A percentile compares a stretch with the other conserved stretches of the same genome.
Evolutionary conservation across 768 basidiomycete species (phyloP).

Genomic region (Peribolospora kevripleyi): DNA sequence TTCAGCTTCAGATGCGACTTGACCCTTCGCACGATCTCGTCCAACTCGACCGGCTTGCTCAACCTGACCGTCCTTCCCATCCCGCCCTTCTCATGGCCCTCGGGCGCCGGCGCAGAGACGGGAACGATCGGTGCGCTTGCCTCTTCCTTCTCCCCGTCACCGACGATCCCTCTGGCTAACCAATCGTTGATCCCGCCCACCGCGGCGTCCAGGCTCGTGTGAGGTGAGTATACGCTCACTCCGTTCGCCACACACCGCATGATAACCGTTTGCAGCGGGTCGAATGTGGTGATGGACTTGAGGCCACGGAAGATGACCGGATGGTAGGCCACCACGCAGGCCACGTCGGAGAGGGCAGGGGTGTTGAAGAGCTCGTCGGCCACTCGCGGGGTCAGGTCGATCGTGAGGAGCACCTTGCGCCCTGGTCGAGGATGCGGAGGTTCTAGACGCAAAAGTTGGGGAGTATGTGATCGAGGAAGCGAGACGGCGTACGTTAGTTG

Average conservation of each 20-base stretch:
- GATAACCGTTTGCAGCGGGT: slow-evolving; percentile 54
- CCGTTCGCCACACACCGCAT: slow-evolving; percentile 57
- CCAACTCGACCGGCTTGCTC: slow-evolving; percentile 30
- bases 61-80: slow-evolving; percentile 1
- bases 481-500: too few species aligned
- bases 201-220: slow-evolving; percentile 62
- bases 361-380: slow-evolving; percentile 18
- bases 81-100: too few species aligned
- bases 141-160: slow-evolving; percentile 4
- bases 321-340: slow-evolving; percentile 48
- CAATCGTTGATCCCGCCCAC: slow-evolving; percentile 77
- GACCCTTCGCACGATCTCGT: slow-evolving; percentile 38
- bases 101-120: too few species aligned
- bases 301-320: slow-evolving; percentile 57
- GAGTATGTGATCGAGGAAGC: too few species aligned
- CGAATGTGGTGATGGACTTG: slow-evolving; percentile 46
- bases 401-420: slow-evolving; percentile 18
- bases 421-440: background rate
- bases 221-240: slow-evolving; percentile 67
- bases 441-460: too few species aligned
- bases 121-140: background rate
- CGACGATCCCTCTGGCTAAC: slow-evolving; percentile 30
- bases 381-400: slow-evolving; percentile 20
- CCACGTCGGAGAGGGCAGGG: slow-evolving; percentile 9
- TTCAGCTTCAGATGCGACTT: slow-evolving; percentile 40